Evolutionary conservation across 345 rosid species (phyloP).

Genomic region (Populus pruinosa): DNA sequence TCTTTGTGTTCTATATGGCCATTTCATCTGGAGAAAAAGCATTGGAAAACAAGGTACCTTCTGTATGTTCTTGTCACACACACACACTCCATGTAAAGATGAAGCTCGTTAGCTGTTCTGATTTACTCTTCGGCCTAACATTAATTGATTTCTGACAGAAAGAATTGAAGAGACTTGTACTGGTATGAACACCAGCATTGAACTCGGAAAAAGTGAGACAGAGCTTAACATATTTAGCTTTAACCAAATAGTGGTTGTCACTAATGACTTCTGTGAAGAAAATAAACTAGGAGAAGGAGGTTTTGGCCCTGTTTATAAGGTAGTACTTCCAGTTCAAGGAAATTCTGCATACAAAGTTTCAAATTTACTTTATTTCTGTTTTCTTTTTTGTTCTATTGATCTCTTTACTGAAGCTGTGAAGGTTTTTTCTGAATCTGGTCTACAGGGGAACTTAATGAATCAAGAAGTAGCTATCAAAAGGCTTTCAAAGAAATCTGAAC

Average conservation of each 20-base stretch:
- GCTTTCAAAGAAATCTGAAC: slow-evolving; percentile 16
- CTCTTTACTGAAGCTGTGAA: neutral
- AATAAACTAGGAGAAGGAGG: slow-evolving; percentile 25
- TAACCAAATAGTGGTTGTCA: slow-evolving; percentile 5
- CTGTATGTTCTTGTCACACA: no score
- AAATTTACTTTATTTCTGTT: neutral
- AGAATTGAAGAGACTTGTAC: neutral
- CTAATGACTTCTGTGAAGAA: slow-evolving; percentile 15
- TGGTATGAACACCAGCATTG: neutral
- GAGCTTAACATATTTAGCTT: slow-evolving; percentile 6
- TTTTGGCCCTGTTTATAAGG: slow-evolving; percentile 27
- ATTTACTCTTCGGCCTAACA: neutral
- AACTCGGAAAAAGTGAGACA: neutral
- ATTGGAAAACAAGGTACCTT: neutral
- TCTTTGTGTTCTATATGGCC: neutral
- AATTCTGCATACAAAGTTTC: neutral
- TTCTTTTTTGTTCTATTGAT: neutral
- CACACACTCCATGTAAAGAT: neutral
- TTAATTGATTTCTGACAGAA: neutral
- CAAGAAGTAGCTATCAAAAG: slow-evolving; percentile 17
- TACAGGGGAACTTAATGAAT: slow-evolving; percentile 1
- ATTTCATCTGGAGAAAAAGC: neutral
- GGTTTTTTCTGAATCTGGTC: neutral
- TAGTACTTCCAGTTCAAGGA: neutral
- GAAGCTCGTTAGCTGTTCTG: neutral